Evolutionary conservation across 2,329 filamentous ascomycete genomes (phyloP).

Genomic region (Aspergillus proliferans): DNA sequence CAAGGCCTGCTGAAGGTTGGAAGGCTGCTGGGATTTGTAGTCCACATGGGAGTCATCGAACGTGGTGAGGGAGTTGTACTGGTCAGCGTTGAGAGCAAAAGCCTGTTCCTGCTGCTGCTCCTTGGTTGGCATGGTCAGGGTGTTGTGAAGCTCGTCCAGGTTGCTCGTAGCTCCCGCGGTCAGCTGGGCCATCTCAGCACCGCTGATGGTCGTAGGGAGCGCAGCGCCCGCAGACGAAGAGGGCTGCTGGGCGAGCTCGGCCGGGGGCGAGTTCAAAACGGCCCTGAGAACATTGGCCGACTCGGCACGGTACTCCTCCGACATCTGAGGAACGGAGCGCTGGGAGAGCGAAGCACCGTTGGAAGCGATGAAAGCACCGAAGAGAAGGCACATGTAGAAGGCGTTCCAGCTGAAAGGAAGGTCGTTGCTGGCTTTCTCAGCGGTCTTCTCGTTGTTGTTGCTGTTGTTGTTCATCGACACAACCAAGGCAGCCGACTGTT

Average conservation of each 20-base stretch:
- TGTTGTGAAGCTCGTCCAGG: conserved; percentile 61
- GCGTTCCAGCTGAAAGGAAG: conserved; percentile 61
- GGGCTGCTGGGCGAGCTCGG: conserved; percentile 42
- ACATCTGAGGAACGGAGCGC: conserved; percentile 50
- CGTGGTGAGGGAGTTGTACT: conserved; percentile 78
- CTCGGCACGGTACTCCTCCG: conserved; percentile 43
- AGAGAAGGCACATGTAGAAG: conserved; percentile 92
- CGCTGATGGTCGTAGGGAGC: conserved; percentile 29
- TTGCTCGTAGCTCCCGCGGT: conserved; percentile 28
- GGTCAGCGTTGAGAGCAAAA: conserved; percentile 76
- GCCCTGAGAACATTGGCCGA: conserved; percentile 44
- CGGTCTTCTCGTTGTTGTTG: conserved; percentile 27
- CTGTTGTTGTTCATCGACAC: conserved; percentile 22
- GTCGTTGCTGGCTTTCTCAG: conserved; percentile 53
- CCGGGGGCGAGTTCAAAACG: conserved; percentile 41
- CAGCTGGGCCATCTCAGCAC: conserved; percentile 36
- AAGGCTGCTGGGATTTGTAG: conserved; percentile 36
- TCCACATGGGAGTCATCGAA: conserved; percentile 50
- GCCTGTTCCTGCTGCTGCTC: conserved; percentile 83
- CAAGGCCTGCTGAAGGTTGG: conserved; percentile 56
- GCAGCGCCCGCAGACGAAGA: conserved; percentile 15
- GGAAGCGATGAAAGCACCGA: conserved; percentile 91
- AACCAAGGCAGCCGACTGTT: conserved; percentile 27
- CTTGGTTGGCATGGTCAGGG: conserved; percentile 67
- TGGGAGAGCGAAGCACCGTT: conserved; percentile 60